Evolutionary conservation across 2,329 filamentous ascomycete genomes (phyloP), one percentile per base, ranked within the genome.

Genomic region (Fusarium chaquense): DNA sequence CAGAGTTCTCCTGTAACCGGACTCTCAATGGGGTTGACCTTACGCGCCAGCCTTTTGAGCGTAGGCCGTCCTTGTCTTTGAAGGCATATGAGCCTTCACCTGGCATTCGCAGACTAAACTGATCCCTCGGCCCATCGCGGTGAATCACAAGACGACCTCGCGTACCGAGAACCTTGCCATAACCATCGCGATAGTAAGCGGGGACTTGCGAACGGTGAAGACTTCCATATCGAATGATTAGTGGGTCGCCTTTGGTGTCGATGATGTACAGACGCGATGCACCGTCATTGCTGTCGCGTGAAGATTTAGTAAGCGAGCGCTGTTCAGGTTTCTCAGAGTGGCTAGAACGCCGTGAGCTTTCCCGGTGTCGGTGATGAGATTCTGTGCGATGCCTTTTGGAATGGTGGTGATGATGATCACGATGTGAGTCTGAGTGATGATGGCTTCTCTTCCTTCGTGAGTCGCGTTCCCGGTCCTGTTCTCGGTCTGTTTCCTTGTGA

Each of bases 161-260:
- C 0, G 90, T 82, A 0, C 94, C 95, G 15, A 98, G 78, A 2
- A 98, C 82, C 60, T 84, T 85, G 4, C 93, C 93, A 58, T 83
- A 82, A 16, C 93, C 92, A 65, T 82, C 82, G 8, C 93, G 89
- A 65, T 85, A 85, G 76, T 97, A 98, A 4, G 80, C 74, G 0
- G 94, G 93, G 13, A 97, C 81, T 56, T 86, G 87, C 69, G 91
- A 92, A 36, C 87, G 88, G 76, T 97, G 89, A 40, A 92, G 85
- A 30, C 87, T 86, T 3, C 92, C 93, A 77, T 94, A 98, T 28
- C 86, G 86, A 45, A 91, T 78, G 69, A 96, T 93, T 49, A 93
- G 85, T 6, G 85, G 82, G 74, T 98, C 95, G 0, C 95, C 94
- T 74, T 89, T 89, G 43, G 83, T 88, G 78, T 98, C 95, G 53